Evolutionary conservation across 1,139 yeast genomes (phyloP).

Genomic region (Kurtzmaniella quercitrusa): DNA sequence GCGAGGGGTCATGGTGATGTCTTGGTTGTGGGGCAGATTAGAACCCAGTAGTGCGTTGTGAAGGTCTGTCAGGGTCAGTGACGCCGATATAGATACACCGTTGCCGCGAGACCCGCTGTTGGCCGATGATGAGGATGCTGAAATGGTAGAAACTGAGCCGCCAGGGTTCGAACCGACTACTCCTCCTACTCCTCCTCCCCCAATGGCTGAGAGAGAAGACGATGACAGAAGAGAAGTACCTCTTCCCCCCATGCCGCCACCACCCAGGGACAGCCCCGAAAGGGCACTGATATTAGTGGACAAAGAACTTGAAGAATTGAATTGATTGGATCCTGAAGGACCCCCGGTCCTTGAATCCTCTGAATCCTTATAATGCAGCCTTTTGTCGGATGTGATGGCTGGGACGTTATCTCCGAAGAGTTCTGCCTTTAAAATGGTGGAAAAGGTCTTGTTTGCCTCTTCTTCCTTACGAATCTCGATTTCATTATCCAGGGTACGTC

Average conservation of each 20-base stretch:
- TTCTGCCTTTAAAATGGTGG: constrained; percentile 82
- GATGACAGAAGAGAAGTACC: constrained; percentile 9
- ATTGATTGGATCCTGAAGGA: not conserved
- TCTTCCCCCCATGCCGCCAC: too few relatives aligned
- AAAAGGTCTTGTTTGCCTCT: constrained; percentile 84
- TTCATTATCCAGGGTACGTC: constrained; percentile 43
- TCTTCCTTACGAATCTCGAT: constrained; percentile 65
- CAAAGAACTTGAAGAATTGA: not conserved
- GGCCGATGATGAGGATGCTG: constrained; percentile 2
- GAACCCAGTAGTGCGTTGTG: not conserved
- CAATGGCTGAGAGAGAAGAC: constrained; percentile 20
- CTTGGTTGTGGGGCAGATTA: constrained; percentile 8
- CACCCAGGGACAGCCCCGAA: constrained; percentile 1
- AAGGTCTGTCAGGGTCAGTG: constrained; percentile 1
- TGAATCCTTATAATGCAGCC: constrained; percentile 11
- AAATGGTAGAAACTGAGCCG: not conserved
- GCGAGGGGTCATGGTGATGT: constrained; percentile 47
- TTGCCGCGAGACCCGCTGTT: not conserved
- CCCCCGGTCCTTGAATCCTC: constrained; percentile 3
- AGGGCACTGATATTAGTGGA: not conserved
- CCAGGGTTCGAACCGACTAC: not conserved
- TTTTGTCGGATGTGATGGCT: constrained; percentile 35
- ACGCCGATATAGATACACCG: not conserved
- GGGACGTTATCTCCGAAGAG: constrained; percentile 85
- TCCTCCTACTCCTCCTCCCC: constrained; percentile 7